phyloP scores from a whole-genome alignment of 164 flowering plant species.

The Vitis riparia region DNA sequence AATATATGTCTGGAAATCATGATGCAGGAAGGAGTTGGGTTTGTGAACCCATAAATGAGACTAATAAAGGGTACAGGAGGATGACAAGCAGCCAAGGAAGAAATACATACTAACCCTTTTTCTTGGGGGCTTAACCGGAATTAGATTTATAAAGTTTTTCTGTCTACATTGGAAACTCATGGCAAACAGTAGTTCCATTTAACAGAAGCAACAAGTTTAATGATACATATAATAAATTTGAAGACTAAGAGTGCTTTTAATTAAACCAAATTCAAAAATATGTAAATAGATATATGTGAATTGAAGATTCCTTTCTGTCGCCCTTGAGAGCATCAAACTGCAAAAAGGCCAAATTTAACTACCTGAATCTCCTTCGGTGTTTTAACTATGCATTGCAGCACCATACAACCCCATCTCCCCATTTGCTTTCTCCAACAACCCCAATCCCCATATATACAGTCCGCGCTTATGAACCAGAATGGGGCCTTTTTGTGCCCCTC shows the following conservation, averaged over 20 bases:
- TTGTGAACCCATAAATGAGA: no score
- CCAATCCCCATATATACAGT: conserved; percentile 18
- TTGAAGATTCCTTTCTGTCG: conserved; percentile 5
- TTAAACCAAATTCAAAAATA: conserved; percentile 9
- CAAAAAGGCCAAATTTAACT: conserved; percentile 2
- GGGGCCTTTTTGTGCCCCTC: conserved; percentile 8
- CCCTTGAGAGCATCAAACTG: conserved; percentile 5
- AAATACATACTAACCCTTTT: not conserved
- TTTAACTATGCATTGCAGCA: not conserved
- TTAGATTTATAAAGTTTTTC: not conserved
- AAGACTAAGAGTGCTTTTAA: conserved; percentile 2
- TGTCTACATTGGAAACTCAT: not conserved
- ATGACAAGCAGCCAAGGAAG: no score
- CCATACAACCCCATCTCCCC: conserved; percentile 1
- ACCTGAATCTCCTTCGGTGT: conserved; percentile 2
- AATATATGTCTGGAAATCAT: no score
- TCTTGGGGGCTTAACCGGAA: not conserved
- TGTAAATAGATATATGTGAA: conserved; percentile 5
- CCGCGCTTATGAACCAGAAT: not conserved
- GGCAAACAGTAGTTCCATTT: conserved; percentile 3
- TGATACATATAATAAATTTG: conserved; percentile 13
- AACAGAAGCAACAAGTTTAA: conserved; percentile 9
- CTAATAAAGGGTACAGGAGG: no score
- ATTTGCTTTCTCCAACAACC: not conserved
- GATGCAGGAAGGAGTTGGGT: no score